Evolutionary conservation across 2,329 filamentous ascomycete genomes (phyloP).

Genomic region (Penicillium vulpinum): DNA sequence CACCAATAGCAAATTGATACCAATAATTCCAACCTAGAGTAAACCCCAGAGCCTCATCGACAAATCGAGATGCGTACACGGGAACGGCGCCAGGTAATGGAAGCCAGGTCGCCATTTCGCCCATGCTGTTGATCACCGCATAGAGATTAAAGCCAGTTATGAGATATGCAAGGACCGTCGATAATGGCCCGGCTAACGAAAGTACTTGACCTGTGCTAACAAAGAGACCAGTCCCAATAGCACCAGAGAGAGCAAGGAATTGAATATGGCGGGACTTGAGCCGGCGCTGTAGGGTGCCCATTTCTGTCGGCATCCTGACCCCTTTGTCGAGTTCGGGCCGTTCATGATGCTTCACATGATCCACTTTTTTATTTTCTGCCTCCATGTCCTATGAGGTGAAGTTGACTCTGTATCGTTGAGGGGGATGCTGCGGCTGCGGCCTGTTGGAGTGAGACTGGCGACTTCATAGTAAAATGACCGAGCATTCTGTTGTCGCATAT

Average conservation of each 20-base stretch:
- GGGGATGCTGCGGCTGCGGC: neutral
- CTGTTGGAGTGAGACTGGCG: neutral
- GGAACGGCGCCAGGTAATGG: slow-evolving; percentile 51
- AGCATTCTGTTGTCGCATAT: neutral
- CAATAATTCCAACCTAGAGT: slow-evolving; percentile 56
- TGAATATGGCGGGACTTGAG: slow-evolving; percentile 43
- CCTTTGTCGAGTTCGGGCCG: neutral
- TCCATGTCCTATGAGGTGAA: neutral
- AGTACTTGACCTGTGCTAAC: slow-evolving; percentile 38
- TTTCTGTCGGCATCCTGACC: slow-evolving; percentile 1
- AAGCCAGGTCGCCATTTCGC: slow-evolving; percentile 44
- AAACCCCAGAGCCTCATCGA: slow-evolving; percentile 17
- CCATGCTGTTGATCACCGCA: slow-evolving; percentile 47
- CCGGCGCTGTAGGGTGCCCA: slow-evolving; percentile 36
- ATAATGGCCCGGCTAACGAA: slow-evolving; percentile 35
- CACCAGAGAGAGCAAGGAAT: slow-evolving; percentile 40
- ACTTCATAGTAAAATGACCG: neutral
- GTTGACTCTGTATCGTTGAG: neutral
- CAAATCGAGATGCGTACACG: slow-evolving; percentile 52
- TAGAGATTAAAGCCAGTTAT: slow-evolving; percentile 50
- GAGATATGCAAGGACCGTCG: slow-evolving; percentile 36
- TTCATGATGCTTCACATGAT: neutral
- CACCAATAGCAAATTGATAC: slow-evolving; percentile 49
- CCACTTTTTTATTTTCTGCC: neutral
- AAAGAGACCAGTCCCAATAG: slow-evolving; percentile 38